These are phyloP conservation scores for Pleurotus giganteus DNA, from an alignment of 768 basidiomycete genomes.

Conservation along the genomic window DNA sequence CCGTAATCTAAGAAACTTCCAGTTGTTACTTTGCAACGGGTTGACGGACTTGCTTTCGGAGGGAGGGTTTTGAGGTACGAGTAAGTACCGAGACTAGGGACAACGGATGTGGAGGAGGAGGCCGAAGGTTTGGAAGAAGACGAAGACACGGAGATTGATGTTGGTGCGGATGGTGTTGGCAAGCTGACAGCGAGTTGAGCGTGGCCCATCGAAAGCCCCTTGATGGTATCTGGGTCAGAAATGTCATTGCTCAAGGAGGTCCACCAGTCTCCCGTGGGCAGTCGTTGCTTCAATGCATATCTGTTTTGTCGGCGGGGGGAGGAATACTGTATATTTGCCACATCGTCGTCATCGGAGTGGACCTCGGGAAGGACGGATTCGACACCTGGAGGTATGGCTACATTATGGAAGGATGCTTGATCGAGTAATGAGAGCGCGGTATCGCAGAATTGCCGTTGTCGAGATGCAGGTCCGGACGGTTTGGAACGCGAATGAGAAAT, in stretches of 20 bases:
- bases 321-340: conserved; percentile 15
- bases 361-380: conserved; percentile 36
- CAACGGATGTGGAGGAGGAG: conserved; percentile 17
- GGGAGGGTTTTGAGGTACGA: conserved; percentile 39
- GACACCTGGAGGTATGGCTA: conserved; percentile 43
- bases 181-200: conserved; percentile 77
- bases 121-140: conserved; percentile 18
- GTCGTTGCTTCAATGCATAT: conserved; percentile 78
- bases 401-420: conserved; percentile 55
- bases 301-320: conserved; percentile 38
- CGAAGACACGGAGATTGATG: conserved; percentile 12
- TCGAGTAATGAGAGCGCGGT: conserved; percentile 71
- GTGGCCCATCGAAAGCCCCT: conserved; percentile 56
- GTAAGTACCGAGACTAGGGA: conserved; percentile 60
- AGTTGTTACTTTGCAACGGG: conserved; percentile 54
- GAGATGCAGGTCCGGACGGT: conserved; percentile 58
- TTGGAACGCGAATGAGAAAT: conserved; percentile 64
- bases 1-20: conserved; percentile 82
- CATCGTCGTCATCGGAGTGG: conserved; percentile 18
- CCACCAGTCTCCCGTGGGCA: conserved; percentile 80
- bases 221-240: conserved; percentile 35
- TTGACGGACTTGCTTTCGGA: conserved; percentile 40
- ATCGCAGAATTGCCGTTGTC: conserved; percentile 73
- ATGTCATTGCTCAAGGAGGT: conserved; percentile 59
- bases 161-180: conserved; percentile 52